phyloP scores from a whole-genome alignment of 768 basidiomycete genomes.

The Agrocybe pediades region DNA sequence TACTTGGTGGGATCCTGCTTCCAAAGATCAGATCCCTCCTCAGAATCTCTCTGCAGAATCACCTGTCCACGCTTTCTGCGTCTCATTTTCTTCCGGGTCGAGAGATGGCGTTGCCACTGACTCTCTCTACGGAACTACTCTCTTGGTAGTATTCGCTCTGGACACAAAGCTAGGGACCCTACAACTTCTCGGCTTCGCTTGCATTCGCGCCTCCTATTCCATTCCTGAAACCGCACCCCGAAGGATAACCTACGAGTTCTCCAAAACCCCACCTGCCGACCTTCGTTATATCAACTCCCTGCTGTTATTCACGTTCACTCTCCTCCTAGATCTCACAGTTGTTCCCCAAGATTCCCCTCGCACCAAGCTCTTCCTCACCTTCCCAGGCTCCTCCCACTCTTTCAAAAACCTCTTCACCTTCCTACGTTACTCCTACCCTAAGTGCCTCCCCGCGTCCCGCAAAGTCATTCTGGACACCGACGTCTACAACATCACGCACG shows the following conservation, averaged over 20 bases:
- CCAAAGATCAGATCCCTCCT: background rate
- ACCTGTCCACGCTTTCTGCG: constrained; percentile 1
- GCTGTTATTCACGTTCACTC: background rate
- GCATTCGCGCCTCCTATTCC: background rate
- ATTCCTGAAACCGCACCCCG: background rate
- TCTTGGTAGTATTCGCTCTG: constrained; percentile 2
- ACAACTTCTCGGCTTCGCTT: constrained; percentile 5
- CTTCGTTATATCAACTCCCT: background rate
- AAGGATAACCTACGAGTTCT: constrained; percentile 1
- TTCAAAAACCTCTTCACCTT: constrained; percentile 16
- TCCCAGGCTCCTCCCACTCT: constrained; percentile 4
- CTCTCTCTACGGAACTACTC: background rate
- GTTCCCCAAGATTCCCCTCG: background rate
- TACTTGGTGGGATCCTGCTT: background rate
- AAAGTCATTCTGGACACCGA: constrained; percentile 21
- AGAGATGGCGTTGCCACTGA: background rate
- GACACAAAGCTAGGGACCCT: constrained; percentile 7
- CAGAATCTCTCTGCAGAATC: no score
- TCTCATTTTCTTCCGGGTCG: background rate
- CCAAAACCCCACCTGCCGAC: background rate
- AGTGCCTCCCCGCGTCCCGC: constrained; percentile 16
- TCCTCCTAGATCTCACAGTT: background rate
- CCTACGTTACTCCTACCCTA: constrained; percentile 18
- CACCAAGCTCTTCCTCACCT: background rate
- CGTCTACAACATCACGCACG: constrained; percentile 24